A percentile compares a stretch with the other conserved stretches of the same genome.
Conservation (phyloP, 2,329 filamentous ascomycete species). For the Ophiostoma pallidulum region DNA sequence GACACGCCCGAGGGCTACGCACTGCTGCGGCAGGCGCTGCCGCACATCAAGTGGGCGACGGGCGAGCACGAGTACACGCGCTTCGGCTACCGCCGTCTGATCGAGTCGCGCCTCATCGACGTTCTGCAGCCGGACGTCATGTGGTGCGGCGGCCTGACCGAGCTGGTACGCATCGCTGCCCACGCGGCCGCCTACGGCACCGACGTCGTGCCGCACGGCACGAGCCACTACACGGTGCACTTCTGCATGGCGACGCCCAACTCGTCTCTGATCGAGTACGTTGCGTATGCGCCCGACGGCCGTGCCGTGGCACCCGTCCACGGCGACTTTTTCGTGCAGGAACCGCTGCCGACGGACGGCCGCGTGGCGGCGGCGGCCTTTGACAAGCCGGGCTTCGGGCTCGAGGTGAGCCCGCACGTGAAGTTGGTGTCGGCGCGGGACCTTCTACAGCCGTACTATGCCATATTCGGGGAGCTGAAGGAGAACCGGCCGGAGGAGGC, state of each 20-base stretch:
- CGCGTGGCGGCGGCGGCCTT: not conserved
- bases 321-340: slow-evolving; percentile 9
- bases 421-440: slow-evolving; percentile 1
- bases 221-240: slow-evolving; percentile 10
- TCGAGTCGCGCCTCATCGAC: slow-evolving; percentile 7
- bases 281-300: slow-evolving; percentile 9
- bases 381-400: slow-evolving; percentile 5
- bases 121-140: slow-evolving; percentile 12
- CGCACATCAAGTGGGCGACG: slow-evolving; percentile 8
- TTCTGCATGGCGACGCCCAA: slow-evolving; percentile 9
- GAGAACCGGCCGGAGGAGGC: not conserved
- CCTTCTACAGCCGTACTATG: slow-evolving; percentile 1
- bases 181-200: slow-evolving; percentile 10
- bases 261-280: slow-evolving; percentile 9
- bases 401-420: slow-evolving; percentile 7
- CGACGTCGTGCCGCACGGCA: slow-evolving; percentile 8
- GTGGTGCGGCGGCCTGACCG: slow-evolving; percentile 10
- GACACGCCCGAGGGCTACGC: slow-evolving; percentile 7
- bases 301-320: slow-evolving; percentile 4
- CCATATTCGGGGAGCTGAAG: slow-evolving; percentile 7
- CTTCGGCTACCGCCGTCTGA: slow-evolving; percentile 7
- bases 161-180: slow-evolving; percentile 6
- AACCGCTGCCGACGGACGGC: slow-evolving; percentile 7
- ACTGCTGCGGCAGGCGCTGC: slow-evolving; percentile 7
- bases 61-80: slow-evolving; percentile 11